A percentile compares a stretch with the other conserved stretches of the same genome.
Evolutionary conservation across 768 basidiomycete species (phyloP).

Genomic region (Pleurotus citrinopileatus): DNA sequence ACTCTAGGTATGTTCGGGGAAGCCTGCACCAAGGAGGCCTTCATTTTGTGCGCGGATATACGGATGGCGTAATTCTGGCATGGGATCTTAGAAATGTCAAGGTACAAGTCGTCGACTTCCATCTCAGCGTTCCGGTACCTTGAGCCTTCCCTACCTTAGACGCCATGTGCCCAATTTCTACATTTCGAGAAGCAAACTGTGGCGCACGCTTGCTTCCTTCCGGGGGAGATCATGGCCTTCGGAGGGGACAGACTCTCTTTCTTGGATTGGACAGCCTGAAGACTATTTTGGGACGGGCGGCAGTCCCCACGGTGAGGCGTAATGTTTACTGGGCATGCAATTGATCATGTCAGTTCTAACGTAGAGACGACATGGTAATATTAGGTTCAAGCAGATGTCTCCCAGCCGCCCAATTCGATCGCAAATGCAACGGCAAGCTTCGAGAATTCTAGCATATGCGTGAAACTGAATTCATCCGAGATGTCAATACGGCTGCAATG

Average conservation of each 20-base stretch:
- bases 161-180: constrained; percentile 29
- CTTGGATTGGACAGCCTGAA: constrained; percentile 13
- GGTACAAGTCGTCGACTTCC: constrained; percentile 27
- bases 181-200: constrained; percentile 30
- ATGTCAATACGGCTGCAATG: constrained; percentile 71
- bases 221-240: constrained; percentile 38
- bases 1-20: constrained; percentile 32
- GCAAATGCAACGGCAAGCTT: constrained; percentile 80
- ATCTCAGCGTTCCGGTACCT: constrained; percentile 6
- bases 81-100: constrained; percentile 51
- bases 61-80: constrained; percentile 39
- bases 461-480: constrained; percentile 86
- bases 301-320: too few relatives aligned
- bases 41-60: constrained; percentile 44
- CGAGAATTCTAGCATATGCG: constrained; percentile 87
- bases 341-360: too few relatives aligned
- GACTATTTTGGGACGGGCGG: not conserved
- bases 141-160: constrained; percentile 21
- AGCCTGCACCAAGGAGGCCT: constrained; percentile 27
- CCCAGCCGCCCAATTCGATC: constrained; percentile 65
- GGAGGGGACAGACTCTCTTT: constrained; percentile 37
- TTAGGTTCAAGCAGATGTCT: constrained; percentile 17
- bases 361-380: not conserved
- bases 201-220: constrained; percentile 37
- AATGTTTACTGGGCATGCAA: too few relatives aligned